A percentile compares a stretch with the other conserved stretches of the same genome.
These are phyloP conservation scores for Cicer yamashitae DNA, from an alignment of 306 rosid genomes.

Conservation along the genomic window DNA sequence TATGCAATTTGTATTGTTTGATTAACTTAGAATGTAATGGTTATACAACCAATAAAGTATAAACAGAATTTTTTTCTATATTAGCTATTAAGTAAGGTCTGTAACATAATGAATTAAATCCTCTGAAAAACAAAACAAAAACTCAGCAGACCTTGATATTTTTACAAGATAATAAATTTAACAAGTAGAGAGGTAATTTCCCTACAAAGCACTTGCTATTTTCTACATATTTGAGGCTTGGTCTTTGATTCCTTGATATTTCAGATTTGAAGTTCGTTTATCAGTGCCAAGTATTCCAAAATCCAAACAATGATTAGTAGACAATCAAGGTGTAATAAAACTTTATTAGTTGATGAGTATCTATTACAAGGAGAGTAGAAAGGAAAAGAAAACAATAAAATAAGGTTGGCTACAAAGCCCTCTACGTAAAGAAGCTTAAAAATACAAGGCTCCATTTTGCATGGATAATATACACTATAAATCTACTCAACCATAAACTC, in stretches of 20 bases:
- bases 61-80: neutral
- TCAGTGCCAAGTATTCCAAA: slow-evolving; percentile 26
- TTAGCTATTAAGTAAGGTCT: neutral
- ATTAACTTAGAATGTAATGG: neutral
- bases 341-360: slow-evolving; percentile 50
- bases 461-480: slow-evolving; percentile 53
- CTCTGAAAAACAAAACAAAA: too few species aligned
- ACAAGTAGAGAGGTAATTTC: neutral
- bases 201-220: neutral
- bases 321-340: slow-evolving; percentile 26
- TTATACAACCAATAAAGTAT: neutral
- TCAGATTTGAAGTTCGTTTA: slow-evolving; percentile 2
- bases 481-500: slow-evolving; percentile 40
- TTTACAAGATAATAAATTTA: neutral
- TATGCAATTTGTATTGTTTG: neutral
- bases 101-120: too few species aligned
- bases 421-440: slow-evolving; percentile 44
- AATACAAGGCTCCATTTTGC: slow-evolving; percentile 56
- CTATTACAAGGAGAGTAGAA: slow-evolving; percentile 46
- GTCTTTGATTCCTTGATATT: slow-evolving; percentile 10
- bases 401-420: slow-evolving; percentile 47
- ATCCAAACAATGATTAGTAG: slow-evolving; percentile 1
- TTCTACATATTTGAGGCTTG: neutral
- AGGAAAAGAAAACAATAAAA: slow-evolving; percentile 21
- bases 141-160: too few species aligned